These are phyloP conservation scores for Phyllosticta paracitricarpa DNA, from an alignment of 2,329 filamentous ascomycete genomes.

Conservation along the genomic window DNA sequence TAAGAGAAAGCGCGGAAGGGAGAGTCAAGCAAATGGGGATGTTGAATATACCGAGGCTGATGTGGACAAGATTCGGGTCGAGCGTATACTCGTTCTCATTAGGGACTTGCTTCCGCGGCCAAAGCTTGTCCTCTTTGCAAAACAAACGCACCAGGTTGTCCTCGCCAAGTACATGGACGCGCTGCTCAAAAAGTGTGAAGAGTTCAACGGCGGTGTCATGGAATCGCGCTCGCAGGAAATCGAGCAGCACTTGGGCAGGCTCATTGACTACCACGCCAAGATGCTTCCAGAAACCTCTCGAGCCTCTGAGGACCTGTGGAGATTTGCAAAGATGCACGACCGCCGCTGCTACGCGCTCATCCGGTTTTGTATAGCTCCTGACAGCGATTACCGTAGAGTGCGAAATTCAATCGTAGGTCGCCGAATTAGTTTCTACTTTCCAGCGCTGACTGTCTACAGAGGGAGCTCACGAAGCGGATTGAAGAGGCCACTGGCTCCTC, in stretches of 20 bases:
- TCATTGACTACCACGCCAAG: conserved; percentile 62
- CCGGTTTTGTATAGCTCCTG: conserved; percentile 71
- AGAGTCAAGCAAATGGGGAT: conserved; percentile 41
- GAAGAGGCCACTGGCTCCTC: conserved; percentile 53
- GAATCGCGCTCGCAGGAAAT: conserved; percentile 57
- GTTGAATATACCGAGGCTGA: conserved; percentile 41
- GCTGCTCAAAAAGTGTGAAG: conserved; percentile 78
- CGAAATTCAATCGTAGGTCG: conserved; percentile 57
- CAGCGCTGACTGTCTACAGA: conserved; percentile 28
- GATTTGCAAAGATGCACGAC: conserved; percentile 85
- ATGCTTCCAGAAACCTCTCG: conserved; percentile 67
- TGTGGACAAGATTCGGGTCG: conserved; percentile 67
- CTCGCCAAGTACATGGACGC: conserved; percentile 63
- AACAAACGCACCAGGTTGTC: conserved; percentile 67
- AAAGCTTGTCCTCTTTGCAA: conserved; percentile 78
- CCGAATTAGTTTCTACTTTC: background rate
- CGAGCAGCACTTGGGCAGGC: conserved; percentile 60
- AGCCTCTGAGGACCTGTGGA: conserved; percentile 68
- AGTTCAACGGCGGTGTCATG: conserved; percentile 79
- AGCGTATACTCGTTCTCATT: conserved; percentile 74
- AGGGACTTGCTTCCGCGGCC: conserved; percentile 67
- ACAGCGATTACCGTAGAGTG: conserved; percentile 87
- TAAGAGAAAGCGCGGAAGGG: conserved; percentile 48
- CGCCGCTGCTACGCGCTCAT: conserved; percentile 83
- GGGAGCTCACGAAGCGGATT: conserved; percentile 76